These are phyloP conservation scores for Thalassia testudinum DNA, from an alignment of 116 monocot genomes.

Conservation along the genomic window DNA sequence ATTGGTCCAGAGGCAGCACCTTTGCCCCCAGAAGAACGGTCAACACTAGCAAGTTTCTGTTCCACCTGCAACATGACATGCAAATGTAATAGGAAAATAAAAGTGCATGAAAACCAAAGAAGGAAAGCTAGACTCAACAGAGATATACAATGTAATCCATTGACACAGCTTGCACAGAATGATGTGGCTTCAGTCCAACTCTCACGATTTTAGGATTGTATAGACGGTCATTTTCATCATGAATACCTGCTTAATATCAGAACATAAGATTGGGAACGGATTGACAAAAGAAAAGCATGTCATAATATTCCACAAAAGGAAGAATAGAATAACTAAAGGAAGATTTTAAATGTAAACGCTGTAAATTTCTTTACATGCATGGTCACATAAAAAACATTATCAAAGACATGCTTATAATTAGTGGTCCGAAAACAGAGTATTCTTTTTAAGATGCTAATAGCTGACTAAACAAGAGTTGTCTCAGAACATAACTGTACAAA, in stretches of 20 bases:
- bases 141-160: conserved; percentile 88
- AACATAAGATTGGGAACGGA: no score
- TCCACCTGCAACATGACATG: conserved; percentile 40
- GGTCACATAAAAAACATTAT: no score
- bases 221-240: conserved; percentile 73
- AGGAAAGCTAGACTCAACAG: neutral
- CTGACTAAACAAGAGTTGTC: no score
- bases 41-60: conserved; percentile 67
- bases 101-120: neutral
- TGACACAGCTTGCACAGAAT: conserved; percentile 93
- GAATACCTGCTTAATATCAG: conserved; percentile 65
- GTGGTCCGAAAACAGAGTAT: no score
- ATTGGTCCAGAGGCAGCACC: conserved; percentile 24
- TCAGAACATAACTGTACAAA: no score
- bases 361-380: no score
- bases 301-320: no score
- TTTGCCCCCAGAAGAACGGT: conserved; percentile 30
- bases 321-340: no score
- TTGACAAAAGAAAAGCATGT: no score
- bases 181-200: conserved; percentile 91
- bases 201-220: conserved; percentile 97
- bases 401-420: no score
- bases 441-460: no score
- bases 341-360: no score
- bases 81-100: neutral